Conservation (phyloP, 2,329 filamentous ascomycete species). For the Grosmannia huntii region DNA sequence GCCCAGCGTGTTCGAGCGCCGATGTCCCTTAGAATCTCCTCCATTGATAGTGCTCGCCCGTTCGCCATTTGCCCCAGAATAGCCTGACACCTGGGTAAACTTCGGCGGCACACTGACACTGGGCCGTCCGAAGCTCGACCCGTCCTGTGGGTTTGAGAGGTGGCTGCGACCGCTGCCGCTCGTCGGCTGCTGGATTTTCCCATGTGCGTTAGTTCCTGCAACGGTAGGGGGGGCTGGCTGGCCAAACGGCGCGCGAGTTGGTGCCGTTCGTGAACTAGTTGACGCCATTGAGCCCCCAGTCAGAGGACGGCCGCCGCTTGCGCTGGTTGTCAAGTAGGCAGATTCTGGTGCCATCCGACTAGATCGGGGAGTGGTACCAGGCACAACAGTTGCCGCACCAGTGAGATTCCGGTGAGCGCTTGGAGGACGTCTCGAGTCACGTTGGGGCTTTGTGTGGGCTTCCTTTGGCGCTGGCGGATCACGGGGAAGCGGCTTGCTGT, state of each 20-base stretch:
- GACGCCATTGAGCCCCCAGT: constrained; percentile 74
- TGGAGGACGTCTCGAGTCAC: constrained; percentile 29
- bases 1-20: constrained; percentile 62
- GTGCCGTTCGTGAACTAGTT: constrained; percentile 48
- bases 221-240: constrained; percentile 80
- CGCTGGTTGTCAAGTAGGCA: constrained; percentile 36
- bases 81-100: constrained; percentile 30
- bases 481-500: constrained; percentile 48
- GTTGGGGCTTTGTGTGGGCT: constrained; percentile 23
- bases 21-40: constrained; percentile 42
- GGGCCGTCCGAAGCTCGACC: constrained; percentile 41
- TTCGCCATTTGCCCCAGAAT: constrained; percentile 16
- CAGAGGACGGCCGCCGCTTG: constrained; percentile 45
- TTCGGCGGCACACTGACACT: constrained; percentile 48
- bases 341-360: constrained; percentile 42
- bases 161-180: constrained; percentile 46
- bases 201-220: constrained; percentile 78
- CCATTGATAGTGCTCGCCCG: constrained; percentile 15
- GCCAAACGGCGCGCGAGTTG: constrained; percentile 62
- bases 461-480: constrained; percentile 40
- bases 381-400: constrained; percentile 28
- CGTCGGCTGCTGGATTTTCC: constrained; percentile 72
- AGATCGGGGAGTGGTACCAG: neutral
- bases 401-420: constrained; percentile 31
- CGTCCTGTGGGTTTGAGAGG: constrained; percentile 49